Evolutionary conservation across 495 filamentous ascomycete genomes (phyloP).

Genomic region (Echria macrotheca): DNA sequence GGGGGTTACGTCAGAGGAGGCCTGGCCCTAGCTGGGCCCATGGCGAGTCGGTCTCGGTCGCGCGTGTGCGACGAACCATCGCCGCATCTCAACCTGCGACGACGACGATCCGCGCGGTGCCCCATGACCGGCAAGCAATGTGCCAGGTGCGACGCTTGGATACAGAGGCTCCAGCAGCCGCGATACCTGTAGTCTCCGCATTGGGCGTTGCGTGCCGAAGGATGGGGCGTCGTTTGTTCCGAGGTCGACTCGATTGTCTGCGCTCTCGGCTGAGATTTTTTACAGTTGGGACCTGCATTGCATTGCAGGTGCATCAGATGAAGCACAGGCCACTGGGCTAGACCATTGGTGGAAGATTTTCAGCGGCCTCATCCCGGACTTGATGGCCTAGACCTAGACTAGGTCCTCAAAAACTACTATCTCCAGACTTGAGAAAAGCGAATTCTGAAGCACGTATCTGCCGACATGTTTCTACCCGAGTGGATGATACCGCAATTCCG

Average conservation of each 20-base stretch:
- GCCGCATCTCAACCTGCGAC: constrained; percentile 1
- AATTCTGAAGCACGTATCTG: no score
- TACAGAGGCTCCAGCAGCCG: not conserved
- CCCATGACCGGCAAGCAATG: not conserved
- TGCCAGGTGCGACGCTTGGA: not conserved
- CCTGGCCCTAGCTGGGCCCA: constrained; percentile 24
- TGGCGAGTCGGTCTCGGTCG: constrained; percentile 10
- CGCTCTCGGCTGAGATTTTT: constrained; percentile 1
- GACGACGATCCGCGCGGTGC: not conserved
- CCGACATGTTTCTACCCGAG: no score
- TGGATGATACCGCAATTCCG: no score
- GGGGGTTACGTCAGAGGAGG: constrained; percentile 29
- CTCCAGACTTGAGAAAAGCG: no score
- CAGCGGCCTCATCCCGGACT: no score
- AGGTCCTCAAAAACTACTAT: no score
- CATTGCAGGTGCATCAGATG: not conserved
- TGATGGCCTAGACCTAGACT: no score
- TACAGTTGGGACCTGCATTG: not conserved
- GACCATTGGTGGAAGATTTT: not conserved
- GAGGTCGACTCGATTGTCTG: no score
- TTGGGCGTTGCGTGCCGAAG: not conserved
- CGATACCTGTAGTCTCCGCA: constrained; percentile 6
- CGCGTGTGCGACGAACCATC: constrained; percentile 3
- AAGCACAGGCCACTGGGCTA: not conserved
- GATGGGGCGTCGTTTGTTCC: not conserved